These are phyloP conservation scores for Pyrenophora teres DNA, from an alignment of 2,329 filamentous ascomycete genomes.

Conservation along the genomic window DNA sequence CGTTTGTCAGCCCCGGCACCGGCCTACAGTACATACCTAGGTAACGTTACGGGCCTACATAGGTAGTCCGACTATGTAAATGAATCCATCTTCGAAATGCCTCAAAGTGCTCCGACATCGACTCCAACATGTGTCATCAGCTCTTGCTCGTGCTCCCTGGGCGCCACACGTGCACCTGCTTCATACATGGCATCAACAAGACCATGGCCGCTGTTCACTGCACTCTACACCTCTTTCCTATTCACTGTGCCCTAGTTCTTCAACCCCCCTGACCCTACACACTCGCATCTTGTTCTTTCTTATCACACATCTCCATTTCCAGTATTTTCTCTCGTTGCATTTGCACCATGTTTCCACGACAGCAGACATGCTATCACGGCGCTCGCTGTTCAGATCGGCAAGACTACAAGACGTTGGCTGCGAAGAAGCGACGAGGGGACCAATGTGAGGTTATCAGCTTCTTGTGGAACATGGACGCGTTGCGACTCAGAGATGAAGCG, in stretches of 20 bases:
- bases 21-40: too few relatives aligned
- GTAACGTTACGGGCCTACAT: too few relatives aligned
- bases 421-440: conserved; percentile 1
- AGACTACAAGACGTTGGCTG: conserved; percentile 11
- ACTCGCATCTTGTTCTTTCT: conserved; percentile 11
- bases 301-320: conserved; percentile 11
- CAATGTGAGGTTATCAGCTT: conserved; percentile 8
- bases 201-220: neutral
- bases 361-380: conserved; percentile 16
- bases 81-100: too few relatives aligned
- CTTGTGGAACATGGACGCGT: conserved; percentile 13
- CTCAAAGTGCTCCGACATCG: too few relatives aligned
- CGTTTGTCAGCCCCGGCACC: conserved; percentile 5
- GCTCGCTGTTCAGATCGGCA: conserved; percentile 17
- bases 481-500: conserved; percentile 14
- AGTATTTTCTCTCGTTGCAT: conserved; percentile 13
- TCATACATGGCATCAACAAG: neutral
- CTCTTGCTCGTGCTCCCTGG: too few relatives aligned
- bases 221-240: neutral
- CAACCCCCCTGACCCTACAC: conserved; percentile 1
- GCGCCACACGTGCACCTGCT: too few relatives aligned
- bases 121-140: too few relatives aligned
- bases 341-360: conserved; percentile 22
- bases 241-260: neutral
- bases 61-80: too few relatives aligned